phyloP scores from a whole-genome alignment of 1,139 yeast genomes.

The Candida sp. region DNA sequence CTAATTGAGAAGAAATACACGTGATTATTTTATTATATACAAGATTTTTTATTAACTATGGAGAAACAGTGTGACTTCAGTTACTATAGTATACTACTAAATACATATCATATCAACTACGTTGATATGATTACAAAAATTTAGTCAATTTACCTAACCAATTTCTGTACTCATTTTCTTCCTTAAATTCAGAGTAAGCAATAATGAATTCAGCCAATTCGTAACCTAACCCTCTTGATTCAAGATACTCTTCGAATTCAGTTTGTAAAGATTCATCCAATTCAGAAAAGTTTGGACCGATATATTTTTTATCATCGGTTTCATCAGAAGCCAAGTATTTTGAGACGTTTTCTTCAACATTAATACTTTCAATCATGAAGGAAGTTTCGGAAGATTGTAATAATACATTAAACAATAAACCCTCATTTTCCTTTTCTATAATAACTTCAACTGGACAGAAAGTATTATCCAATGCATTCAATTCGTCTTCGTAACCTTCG shows the following conservation, averaged over 20 bases:
- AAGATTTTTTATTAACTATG: background rate
- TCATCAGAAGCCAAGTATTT: conserved; percentile 69
- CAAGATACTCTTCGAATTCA: conserved; percentile 70
- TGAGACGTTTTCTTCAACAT: conserved; percentile 63
- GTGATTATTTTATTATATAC: background rate
- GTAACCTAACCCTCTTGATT: conserved; percentile 69
- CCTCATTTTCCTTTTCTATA: conserved; percentile 65
- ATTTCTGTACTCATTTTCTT: conserved; percentile 77
- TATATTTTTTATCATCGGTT: conserved; percentile 51
- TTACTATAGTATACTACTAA: too few species aligned
- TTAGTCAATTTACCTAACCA: conserved; percentile 71
- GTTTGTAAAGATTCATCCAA: conserved; percentile 85
- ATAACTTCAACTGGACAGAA: conserved; percentile 78
- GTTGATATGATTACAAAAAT: conserved; percentile 38
- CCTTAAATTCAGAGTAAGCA: conserved; percentile 76
- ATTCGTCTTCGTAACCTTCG: conserved; percentile 19
- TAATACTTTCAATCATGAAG: conserved; percentile 69
- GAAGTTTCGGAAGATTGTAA: conserved; percentile 64
- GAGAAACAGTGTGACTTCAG: background rate
- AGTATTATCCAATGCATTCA: conserved; percentile 48
- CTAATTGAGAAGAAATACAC: background rate
- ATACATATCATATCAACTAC: background rate
- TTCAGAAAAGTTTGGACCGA: conserved; percentile 87
- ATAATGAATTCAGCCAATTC: conserved; percentile 77
- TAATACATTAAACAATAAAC: conserved; percentile 70